Base-by-base conservation (phyloP, 495 filamentous ascomycete species). In the Penicillium canescens region DNA sequence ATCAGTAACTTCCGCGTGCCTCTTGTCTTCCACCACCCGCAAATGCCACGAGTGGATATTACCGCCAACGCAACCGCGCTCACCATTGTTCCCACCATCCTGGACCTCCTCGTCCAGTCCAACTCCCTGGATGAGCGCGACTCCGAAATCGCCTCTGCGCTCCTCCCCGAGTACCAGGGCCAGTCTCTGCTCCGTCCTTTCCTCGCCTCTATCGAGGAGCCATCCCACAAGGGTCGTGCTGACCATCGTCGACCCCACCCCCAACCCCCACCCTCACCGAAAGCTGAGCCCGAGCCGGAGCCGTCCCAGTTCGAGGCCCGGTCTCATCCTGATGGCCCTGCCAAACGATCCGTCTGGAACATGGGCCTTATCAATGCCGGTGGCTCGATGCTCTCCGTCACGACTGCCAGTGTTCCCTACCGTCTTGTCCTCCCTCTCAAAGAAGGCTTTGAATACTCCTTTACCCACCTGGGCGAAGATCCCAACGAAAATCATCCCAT, bases 301-400 rank as follows among this genome's bases (percentile, higher is more conserved):
- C 3, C 14, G 20, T 12, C 38, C 12, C 39, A 51, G n/a, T 13
- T 28, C 21, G 47, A 52, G 12, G 18, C 28, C 23, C 48, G 52
- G n/a, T 46, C 46, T n/a, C 40, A 59, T n/a, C 35, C 50, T 0
- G 44, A 52, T n/a, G 18, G 44, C 18, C 37, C 48, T n/a, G 41
- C 35, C 12, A 57, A 38, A 7, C 58, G 52, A 2, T 42, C 39
- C 13, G 53, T 34, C 24, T 67, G 64, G 75, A 76, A 78, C 47
- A 69, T 78, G 38, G 75, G 71, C 18, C 56, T 77, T 16, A 69
- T 78, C 45, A 78, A 78, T 26, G 72, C 73, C 0, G 76, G 76
- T 31, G 74, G 73, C 16, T 62, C 69, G 0, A 63, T 73, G 50
- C 44, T 79, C 13, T 66, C 67, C 9, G 53, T 74, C 12, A 70